phyloP scores from a whole-genome alignment of 768 basidiomycete species.

The Daedaleopsis nitida region DNA sequence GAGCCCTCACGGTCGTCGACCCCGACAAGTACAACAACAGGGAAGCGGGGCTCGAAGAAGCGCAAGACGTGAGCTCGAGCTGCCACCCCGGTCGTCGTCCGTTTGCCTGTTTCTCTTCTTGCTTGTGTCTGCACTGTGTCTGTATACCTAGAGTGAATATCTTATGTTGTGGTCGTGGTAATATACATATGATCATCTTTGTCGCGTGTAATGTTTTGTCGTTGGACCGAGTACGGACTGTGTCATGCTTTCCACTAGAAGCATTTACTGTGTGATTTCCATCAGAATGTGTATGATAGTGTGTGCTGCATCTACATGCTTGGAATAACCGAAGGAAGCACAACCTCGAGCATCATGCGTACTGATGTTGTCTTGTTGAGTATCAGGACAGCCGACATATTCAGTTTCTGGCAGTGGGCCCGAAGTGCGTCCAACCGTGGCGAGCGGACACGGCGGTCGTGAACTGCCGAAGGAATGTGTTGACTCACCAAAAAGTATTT shows the following conservation, averaged over 20 bases:
- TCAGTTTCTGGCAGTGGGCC: not conserved
- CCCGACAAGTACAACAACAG: slow-evolving; percentile 51
- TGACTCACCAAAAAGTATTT: too few relatives aligned
- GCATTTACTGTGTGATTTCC: too few relatives aligned
- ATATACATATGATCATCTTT: not conserved
- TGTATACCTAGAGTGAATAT: slow-evolving; percentile 14
- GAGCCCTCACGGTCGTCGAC: slow-evolving; percentile 59
- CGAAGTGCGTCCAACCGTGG: too few relatives aligned
- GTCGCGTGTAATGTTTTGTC: not conserved
- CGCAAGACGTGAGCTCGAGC: slow-evolving; percentile 12
- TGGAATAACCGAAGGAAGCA: too few relatives aligned
- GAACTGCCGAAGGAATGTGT: too few relatives aligned
- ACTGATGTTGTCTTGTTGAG: too few relatives aligned
- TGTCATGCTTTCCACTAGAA: not conserved
- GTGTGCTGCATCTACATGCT: too few relatives aligned
- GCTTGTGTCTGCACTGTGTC: not conserved
- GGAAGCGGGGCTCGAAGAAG: slow-evolving; percentile 62
- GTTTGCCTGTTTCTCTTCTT: not conserved
- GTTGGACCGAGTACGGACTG: not conserved
- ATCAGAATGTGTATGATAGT: too few relatives aligned
- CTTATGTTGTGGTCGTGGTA: not conserved
- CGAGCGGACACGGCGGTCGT: too few relatives aligned
- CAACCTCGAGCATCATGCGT: too few relatives aligned
- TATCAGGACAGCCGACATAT: too few relatives aligned
- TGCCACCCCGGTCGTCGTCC: too few relatives aligned